Conservation (phyloP, 306 rosid genomes). For the Abrus pulchellus region DNA sequence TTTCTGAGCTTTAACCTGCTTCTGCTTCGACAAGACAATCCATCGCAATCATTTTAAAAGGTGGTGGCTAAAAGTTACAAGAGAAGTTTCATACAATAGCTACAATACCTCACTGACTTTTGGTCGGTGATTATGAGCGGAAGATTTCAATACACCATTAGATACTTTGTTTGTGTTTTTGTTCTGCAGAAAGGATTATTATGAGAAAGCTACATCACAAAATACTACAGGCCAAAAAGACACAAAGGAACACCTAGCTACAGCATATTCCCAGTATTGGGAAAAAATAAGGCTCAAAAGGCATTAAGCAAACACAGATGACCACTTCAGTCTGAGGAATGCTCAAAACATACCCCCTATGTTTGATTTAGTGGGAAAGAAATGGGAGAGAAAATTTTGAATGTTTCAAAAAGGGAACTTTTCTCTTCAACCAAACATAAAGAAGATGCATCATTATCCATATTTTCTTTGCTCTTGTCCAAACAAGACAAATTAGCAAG, state of each 20-base stretch:
- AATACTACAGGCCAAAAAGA: conserved; percentile 26
- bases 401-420: no score
- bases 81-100: conserved; percentile 36
- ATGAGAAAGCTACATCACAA: conserved; percentile 44
- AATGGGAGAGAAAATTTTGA: no score
- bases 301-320: background rate
- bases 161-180: conserved; percentile 59
- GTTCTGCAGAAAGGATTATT: conserved; percentile 58
- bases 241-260: conserved; percentile 20
- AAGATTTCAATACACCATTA: conserved; percentile 60
- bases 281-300: background rate
- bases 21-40: conserved; percentile 59
- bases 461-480: no score
- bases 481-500: background rate
- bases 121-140: conserved; percentile 49
- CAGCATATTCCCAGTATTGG: conserved; percentile 17
- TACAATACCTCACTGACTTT: conserved; percentile 70
- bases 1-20: conserved; percentile 66
- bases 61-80: conserved; percentile 2
- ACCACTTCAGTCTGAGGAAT: background rate
- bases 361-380: no score
- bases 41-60: conserved; percentile 38
- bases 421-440: no score
- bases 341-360: background rate
- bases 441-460: no score